Conservation (phyloP, 805 yeast species). For the Yamadazyma sp. region DNA sequence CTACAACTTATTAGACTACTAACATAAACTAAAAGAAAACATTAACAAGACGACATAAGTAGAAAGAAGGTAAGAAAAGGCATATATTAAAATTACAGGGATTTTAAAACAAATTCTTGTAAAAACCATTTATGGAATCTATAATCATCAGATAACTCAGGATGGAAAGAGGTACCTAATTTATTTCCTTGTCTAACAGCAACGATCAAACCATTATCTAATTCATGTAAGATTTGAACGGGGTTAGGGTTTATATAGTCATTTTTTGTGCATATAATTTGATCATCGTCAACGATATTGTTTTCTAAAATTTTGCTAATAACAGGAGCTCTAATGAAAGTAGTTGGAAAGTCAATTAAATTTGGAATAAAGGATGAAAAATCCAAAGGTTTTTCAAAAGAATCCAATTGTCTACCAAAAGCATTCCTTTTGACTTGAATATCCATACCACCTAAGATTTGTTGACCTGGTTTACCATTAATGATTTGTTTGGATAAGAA, state of each 20-base stretch:
- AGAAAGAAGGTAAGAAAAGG: background rate
- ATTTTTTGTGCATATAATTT: slow-evolving; percentile 19
- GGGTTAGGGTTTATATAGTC: slow-evolving; percentile 22
- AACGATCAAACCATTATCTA: slow-evolving; percentile 46
- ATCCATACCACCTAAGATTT: slow-evolving; percentile 61
- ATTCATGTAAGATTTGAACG: slow-evolving; percentile 41
- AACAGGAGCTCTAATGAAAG: slow-evolving; percentile 78
- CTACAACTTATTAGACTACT: too few relatives aligned
- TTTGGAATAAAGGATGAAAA: slow-evolving; percentile 42
- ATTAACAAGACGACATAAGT: too few relatives aligned
- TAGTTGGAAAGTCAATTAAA: slow-evolving; percentile 38
- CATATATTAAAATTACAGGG: too few relatives aligned
- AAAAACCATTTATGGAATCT: slow-evolving; percentile 73
- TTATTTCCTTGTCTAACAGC: slow-evolving; percentile 69
- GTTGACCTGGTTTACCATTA: slow-evolving; percentile 52
- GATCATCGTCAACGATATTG: slow-evolving; percentile 1
- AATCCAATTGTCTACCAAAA: slow-evolving; percentile 73
- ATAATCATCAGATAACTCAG: slow-evolving; percentile 59
- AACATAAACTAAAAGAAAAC: too few relatives aligned
- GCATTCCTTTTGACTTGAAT: slow-evolving; percentile 68
- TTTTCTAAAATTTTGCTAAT: slow-evolving; percentile 30
- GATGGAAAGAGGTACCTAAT: slow-evolving; percentile 78
- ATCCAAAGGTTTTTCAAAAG: slow-evolving; percentile 51
- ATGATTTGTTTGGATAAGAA: slow-evolving; percentile 54
- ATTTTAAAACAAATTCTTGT: slow-evolving; percentile 48